Percentiles rank a stretch among this genome's conserved stretches.
phyloP scores from a whole-genome alignment of 148 eudicot species.

The Fallopia convolvulus region DNA sequence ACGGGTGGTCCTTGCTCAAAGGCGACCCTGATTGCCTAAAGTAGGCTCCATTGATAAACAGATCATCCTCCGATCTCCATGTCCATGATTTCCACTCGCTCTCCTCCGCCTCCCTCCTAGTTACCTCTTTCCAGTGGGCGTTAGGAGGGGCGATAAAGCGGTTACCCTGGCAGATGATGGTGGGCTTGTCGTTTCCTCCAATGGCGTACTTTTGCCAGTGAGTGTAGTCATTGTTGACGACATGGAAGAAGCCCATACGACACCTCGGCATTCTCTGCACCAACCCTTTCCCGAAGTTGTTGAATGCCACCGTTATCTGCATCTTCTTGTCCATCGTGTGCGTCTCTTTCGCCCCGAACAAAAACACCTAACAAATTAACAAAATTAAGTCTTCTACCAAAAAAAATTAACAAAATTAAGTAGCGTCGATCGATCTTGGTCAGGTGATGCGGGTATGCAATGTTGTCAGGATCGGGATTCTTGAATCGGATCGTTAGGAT shows the following conservation, averaged over 20 bases:
- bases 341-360: conserved; percentile 49
- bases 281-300: conserved; percentile 59
- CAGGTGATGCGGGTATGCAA: too few species aligned
- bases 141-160: conserved; percentile 42
- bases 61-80: conserved; percentile 47
- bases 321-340: conserved; percentile 34
- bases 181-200: conserved; percentile 50
- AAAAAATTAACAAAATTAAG: too few species aligned
- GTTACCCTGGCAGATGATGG: conserved; percentile 50
- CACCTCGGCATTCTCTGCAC: conserved; percentile 64
- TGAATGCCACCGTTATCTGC: conserved; percentile 68
- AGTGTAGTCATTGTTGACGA: conserved; percentile 65
- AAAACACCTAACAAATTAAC: conserved; percentile 28
- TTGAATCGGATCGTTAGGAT: too few species aligned
- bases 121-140: conserved; percentile 42
- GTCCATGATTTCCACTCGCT: conserved; percentile 46
- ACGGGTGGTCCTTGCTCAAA: conserved; percentile 9
- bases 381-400: too few species aligned
- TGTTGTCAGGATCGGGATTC: too few species aligned
- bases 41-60: conserved; percentile 45
- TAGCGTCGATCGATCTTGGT: too few species aligned
- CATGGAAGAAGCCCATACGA: conserved; percentile 54
- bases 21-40: conserved; percentile 36
- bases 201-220: conserved; percentile 72
- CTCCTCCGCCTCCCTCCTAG: conserved; percentile 39